Conservation (phyloP, 768 basidiomycete species). For the Tricholoma flavovirens region DNA sequence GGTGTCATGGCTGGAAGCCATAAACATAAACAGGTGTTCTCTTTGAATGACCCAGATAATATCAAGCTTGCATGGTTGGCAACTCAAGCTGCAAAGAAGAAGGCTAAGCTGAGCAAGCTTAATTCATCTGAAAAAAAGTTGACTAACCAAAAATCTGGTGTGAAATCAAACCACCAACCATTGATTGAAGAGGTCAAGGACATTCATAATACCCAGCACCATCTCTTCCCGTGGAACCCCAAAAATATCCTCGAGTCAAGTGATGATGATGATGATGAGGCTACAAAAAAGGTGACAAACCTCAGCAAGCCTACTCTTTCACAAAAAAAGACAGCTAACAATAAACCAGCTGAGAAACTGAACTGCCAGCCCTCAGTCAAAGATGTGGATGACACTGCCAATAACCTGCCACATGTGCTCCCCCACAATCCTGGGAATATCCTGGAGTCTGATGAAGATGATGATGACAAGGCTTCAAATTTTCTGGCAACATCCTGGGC, state of each 20-base stretch:
- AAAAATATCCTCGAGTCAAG: too few species aligned
- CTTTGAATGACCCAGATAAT: neutral
- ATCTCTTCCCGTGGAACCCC: neutral
- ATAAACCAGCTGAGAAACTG: neutral
- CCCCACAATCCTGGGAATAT: too few species aligned
- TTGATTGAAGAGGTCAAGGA: neutral
- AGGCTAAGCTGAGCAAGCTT: neutral
- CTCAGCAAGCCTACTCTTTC: neutral
- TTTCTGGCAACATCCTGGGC: neutral
- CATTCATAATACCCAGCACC: neutral
- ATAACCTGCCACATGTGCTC: too few species aligned
- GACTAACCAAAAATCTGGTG: neutral
- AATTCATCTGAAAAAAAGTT: neutral
- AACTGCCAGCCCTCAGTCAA: neutral
- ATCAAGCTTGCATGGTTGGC: neutral
- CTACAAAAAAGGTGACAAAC: neutral
- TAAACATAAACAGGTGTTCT: neutral
- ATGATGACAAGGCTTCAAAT: neutral
- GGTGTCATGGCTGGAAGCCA: neutral
- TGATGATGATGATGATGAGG: neutral
- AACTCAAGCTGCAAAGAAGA: constrained; percentile 1
- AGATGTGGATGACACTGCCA: neutral
- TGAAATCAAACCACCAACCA: neutral
- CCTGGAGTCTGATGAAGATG: too few species aligned
- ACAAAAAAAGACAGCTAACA: neutral